Conservation (phyloP, 805 yeast species). For the Phaffomyces opuntiae region DNA sequence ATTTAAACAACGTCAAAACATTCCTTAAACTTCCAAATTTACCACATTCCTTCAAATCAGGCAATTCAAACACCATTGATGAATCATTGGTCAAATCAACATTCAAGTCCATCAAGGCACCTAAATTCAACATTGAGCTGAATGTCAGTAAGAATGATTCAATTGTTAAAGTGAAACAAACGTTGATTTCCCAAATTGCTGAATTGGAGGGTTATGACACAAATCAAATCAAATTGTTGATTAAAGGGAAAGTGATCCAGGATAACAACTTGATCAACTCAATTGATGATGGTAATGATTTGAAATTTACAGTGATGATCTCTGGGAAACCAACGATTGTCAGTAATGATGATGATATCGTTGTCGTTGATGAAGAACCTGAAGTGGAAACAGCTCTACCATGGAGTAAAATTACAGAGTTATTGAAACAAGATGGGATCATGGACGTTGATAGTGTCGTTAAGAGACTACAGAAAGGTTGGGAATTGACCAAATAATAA, state of each 20-base stretch:
- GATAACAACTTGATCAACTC: constrained; percentile 34
- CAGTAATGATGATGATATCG: not conserved
- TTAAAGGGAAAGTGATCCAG: constrained; percentile 57
- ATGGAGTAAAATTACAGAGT: constrained; percentile 36
- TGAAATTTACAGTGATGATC: constrained; percentile 23
- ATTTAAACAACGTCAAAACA: constrained; percentile 23
- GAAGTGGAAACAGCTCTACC: constrained; percentile 21
- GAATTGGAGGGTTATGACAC: constrained; percentile 29
- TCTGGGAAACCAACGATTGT: not conserved
- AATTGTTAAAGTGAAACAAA: constrained; percentile 27
- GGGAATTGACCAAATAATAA: constrained; percentile 27
- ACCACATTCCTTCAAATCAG: constrained; percentile 10
- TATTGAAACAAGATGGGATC: constrained; percentile 31
- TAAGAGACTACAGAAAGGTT: constrained; percentile 32
- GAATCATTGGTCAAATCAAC: not conserved
- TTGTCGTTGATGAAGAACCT: not conserved
- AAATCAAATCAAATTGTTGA: constrained; percentile 40
- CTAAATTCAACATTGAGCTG: constrained; percentile 45
- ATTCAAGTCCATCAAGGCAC: constrained; percentile 66
- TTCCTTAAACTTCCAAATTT: constrained; percentile 39
- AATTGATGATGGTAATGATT: constrained; percentile 28
- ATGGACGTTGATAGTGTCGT: constrained; percentile 19
- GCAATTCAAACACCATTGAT: not conserved
- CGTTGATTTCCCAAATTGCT: constrained; percentile 15
- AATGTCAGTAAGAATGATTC: constrained; percentile 24